A percentile compares a stretch with the other conserved stretches of the same genome.
These are phyloP conservation scores for Dactylellina leptospora DNA, from an alignment of 2,329 filamentous ascomycete species.

Conservation along the genomic window DNA sequence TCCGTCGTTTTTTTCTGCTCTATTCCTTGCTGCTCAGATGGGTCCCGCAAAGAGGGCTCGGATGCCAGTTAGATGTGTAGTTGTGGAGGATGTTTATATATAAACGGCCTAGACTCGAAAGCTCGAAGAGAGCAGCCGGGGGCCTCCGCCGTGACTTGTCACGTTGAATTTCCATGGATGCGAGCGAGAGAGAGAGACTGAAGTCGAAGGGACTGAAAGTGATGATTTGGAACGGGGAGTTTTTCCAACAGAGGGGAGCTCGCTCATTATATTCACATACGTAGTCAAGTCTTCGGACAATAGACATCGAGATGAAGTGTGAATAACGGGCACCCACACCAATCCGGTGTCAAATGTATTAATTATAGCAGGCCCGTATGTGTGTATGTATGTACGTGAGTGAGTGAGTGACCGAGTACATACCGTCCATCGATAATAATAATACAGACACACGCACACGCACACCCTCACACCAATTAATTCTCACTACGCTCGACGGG, in stretches of 20 bases:
- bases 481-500: constrained; percentile 2
- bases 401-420: too few species aligned
- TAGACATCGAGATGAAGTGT: neutral
- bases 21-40: neutral
- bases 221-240: too few species aligned
- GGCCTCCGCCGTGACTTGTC: constrained; percentile 42
- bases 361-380: constrained; percentile 19
- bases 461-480: neutral
- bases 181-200: too few species aligned
- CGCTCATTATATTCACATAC: too few species aligned
- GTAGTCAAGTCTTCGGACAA: too few species aligned
- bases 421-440: too few species aligned
- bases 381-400: neutral
- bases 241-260: too few species aligned
- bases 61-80: neutral
- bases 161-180: constrained; percentile 5
- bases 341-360: constrained; percentile 5
- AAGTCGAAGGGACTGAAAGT: neutral
- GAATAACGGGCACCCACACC: constrained; percentile 19
- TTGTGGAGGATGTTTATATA: constrained; percentile 27
- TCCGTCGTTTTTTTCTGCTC: constrained; percentile 36
- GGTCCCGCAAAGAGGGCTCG: neutral
- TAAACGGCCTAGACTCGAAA: constrained; percentile 12
- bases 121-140: neutral
- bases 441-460: constrained; percentile 28